Base-by-base conservation (phyloP, 345 rosid species). In the Heritiera fomes region DNA sequence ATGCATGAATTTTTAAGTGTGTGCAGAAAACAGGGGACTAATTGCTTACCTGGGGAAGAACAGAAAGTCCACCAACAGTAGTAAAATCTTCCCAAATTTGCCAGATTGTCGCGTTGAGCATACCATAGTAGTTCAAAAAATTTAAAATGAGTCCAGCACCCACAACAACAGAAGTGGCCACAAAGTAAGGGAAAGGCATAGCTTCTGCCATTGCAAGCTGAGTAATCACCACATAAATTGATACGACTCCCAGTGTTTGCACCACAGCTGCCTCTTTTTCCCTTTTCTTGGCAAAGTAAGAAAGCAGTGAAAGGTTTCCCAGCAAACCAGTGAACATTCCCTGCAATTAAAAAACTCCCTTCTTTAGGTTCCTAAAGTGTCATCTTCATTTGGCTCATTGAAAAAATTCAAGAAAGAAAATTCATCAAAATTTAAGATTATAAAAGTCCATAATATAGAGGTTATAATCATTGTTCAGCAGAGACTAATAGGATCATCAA, bases 191-290 rank as follows among this genome's bases (percentile, higher is more conserved):
- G 71, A 88, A 60, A 80, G 98, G 94, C 98, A 93, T 95, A 34
- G 98, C 95, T 73, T 85, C 89, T 61, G 90, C 98, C 83, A 90
- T 82, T 18, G 95, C 92, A 75, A 95, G 98, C 88, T 95, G 98
- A 18, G 87, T 72, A 50, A 93, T 66, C 23, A 95, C 93, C 59
- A 86, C 81, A 78, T 84, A 86, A 15, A 75, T 86, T 4, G 98
- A 88, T 67, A 91, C 15, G 38, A 88, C 98, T 7, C 98, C 98
- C 28, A 95, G 83, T 20, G 98, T 88, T 76, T 95, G 98, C 84
- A 95, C 94, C 68, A 89, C 80, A 76, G 80, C 84, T 10, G 84
- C 98, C 88, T 95, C 97, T 30, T 78, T 90, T 79, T 95, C 98
- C 83, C 77, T 90, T 89, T 92, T 95, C 84, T 91, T 93, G 3